A percentile compares a stretch with the other conserved stretches of the same genome.
These are phyloP conservation scores for Penicillium egyptiacum DNA, from an alignment of 495 filamentous ascomycete species.

Conservation along the genomic window DNA sequence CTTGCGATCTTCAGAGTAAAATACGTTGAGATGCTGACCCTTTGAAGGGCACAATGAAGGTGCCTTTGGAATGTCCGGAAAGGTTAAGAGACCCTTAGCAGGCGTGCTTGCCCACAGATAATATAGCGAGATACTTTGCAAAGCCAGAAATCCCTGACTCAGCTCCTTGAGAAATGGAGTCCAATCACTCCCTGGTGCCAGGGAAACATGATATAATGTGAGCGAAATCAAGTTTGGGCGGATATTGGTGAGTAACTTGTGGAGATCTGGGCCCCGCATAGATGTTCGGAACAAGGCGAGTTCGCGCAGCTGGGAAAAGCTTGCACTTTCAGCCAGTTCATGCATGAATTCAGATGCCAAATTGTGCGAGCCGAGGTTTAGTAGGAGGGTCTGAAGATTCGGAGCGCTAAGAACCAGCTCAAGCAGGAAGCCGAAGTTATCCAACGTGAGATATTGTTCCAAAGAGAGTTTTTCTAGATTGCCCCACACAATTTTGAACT, in stretches of 20 bases:
- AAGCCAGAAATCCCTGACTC: conserved; percentile 9
- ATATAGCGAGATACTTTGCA: conserved; percentile 25
- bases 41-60: conserved; percentile 9
- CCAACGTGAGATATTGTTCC: conserved; percentile 31
- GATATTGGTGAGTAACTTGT: conserved; percentile 16
- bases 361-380: conserved; percentile 30
- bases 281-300: conserved; percentile 27
- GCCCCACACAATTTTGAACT: conserved; percentile 26
- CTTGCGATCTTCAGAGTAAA: conserved; percentile 24
- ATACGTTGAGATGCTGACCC: conserved; percentile 17
- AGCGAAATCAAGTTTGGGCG: conserved; percentile 17
- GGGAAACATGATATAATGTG: conserved; percentile 25
- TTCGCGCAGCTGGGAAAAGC: conserved; percentile 23
- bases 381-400: conserved; percentile 23
- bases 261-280: conserved; percentile 19
- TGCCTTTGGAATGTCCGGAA: conserved; percentile 24
- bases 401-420: conserved; percentile 29
- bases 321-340: conserved; percentile 24
- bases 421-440: conserved; percentile 32
- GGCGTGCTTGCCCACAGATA: conserved; percentile 27
- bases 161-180: conserved; percentile 19
- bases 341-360: conserved; percentile 32
- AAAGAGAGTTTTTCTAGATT: conserved; percentile 29
- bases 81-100: conserved; percentile 20
- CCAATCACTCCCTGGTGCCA: conserved; percentile 22